Evolutionary conservation across 257 asterid genomes (phyloP).

Genomic region (Fraxinus excelsior): DNA sequence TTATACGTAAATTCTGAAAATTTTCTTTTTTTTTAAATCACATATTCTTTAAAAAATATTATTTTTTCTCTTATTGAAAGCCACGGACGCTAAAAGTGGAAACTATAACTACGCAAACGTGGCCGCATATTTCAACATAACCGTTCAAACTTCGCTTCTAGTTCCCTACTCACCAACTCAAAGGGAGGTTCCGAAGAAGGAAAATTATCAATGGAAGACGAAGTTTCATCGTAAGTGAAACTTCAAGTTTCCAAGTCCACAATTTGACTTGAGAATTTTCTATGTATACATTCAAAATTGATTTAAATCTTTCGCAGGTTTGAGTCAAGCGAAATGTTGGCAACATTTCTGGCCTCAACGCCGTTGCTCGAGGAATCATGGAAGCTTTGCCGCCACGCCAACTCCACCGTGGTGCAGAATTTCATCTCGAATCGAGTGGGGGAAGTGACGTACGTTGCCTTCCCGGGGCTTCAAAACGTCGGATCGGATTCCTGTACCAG

Average conservation of each 20-base stretch:
- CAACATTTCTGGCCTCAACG: slow-evolving; percentile 72
- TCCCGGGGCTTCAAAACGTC: slow-evolving; percentile 62
- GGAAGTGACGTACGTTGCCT: slow-evolving; percentile 59
- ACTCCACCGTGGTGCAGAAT: slow-evolving; percentile 40
- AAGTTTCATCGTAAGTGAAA: slow-evolving; percentile 57
- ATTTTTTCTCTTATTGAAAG: no score
- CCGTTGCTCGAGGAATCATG: slow-evolving; percentile 77
- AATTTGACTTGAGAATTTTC: slow-evolving; percentile 36
- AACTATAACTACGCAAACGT: neutral
- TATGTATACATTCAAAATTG: neutral
- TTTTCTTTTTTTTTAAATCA: no score
- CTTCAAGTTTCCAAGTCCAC: slow-evolving; percentile 20
- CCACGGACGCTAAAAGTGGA: no score
- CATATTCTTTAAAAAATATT: no score
- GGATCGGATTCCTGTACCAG: slow-evolving; percentile 46
- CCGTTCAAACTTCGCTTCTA: neutral
- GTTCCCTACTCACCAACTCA: neutral
- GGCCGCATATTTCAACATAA: neutral
- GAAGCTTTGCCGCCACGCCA: slow-evolving; percentile 60
- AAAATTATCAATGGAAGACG: slow-evolving; percentile 49
- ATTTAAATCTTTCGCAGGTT: slow-evolving; percentile 43
- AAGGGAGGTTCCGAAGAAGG: slow-evolving; percentile 17
- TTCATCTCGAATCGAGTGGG: slow-evolving; percentile 45
- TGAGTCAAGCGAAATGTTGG: slow-evolving; percentile 85
- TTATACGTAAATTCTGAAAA: no score